phyloP scores from a whole-genome alignment of 2,329 filamentous ascomycete species.

The Colletotrichum spinosum region DNA sequence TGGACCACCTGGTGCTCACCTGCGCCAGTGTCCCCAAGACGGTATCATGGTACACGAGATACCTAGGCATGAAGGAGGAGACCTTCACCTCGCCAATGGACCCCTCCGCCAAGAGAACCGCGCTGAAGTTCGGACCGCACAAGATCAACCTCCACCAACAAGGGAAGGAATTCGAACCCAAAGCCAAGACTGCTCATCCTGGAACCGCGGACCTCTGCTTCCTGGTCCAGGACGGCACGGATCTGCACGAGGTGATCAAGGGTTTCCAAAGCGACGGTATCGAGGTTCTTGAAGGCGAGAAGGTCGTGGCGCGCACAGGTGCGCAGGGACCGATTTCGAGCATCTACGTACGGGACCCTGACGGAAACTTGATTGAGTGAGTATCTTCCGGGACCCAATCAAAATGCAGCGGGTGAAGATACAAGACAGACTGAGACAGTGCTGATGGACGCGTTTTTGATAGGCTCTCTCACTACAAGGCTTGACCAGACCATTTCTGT shows the following conservation, averaged over 20 bases:
- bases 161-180: conserved; percentile 70
- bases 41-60: conserved; percentile 64
- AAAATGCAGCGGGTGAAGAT: neutral
- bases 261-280: conserved; percentile 56
- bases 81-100: conserved; percentile 58
- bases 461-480: conserved; percentile 25
- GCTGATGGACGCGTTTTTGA: neutral
- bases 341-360: conserved; percentile 71
- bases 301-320: conserved; percentile 66
- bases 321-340: conserved; percentile 66
- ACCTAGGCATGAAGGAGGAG: conserved; percentile 68
- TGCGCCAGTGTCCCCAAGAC: conserved; percentile 62
- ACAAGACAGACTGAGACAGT: neutral
- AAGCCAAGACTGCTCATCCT: conserved; percentile 63
- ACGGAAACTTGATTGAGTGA: conserved; percentile 72
- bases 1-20: conserved; percentile 73
- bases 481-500: too few species aligned
- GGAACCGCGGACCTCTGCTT: conserved; percentile 73
- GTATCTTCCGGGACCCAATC: conserved; percentile 40
- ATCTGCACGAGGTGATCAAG: conserved; percentile 58
- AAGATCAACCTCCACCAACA: conserved; percentile 72
- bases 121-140: conserved; percentile 66
- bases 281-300: conserved; percentile 61
- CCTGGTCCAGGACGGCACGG: conserved; percentile 57
- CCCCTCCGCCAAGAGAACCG: conserved; percentile 56